Evolutionary conservation across 106 monocot genomes (phyloP), one percentile per base, ranked within the genome.

Genomic region (Alisma plantagoaquatica): DNA sequence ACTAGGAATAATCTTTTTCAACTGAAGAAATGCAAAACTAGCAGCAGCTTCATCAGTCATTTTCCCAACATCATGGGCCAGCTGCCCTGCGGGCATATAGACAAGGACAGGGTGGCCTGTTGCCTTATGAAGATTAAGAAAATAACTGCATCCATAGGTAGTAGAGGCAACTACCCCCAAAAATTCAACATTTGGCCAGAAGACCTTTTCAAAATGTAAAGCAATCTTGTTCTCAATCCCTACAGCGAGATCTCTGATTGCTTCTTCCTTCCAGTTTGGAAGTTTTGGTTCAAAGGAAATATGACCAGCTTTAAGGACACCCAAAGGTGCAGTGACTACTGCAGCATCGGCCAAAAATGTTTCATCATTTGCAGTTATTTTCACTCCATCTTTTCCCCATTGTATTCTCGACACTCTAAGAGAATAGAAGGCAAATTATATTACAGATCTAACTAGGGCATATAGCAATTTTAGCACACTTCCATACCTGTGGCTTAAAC

Each of bases 161-260:
- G 75, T 81, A 51, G 88, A 71, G 19, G 96, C 70, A 23, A 96
- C 88, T 15, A 96, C 76, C 32, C 94, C 96, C 49, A 96, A 53
- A 49, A 96, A 96, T 73, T 96, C 96, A 20, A 96, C 96, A 43
- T 89, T 96, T 57, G 96, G 96, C 96, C 96, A 96, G 70, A 96
- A 96, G 65, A 96, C 96, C 59, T 73, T 76, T 52, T 76, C 76
- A 56, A 96, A 96, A 57, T 84, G 96, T 65, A 96, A 70, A 2
- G 67, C 78, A 29, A 96, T 89, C 66, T 96, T 96, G 75, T 96
- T 96, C 64, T 96, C 96, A n/a, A 63, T 75, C 26, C 96, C 96
- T 29, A 89, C 65, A 5, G 59, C 77, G 60, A 96, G 56, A 29
- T 76, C 84, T 51, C 52, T 51, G 31, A 96, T 89, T 32, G 84